Percentiles rank a stretch among this genome's conserved stretches.
These are phyloP conservation scores for Neocucurbitaria cava DNA, from an alignment of 2,329 filamentous ascomycete species.

Conservation along the genomic window DNA sequence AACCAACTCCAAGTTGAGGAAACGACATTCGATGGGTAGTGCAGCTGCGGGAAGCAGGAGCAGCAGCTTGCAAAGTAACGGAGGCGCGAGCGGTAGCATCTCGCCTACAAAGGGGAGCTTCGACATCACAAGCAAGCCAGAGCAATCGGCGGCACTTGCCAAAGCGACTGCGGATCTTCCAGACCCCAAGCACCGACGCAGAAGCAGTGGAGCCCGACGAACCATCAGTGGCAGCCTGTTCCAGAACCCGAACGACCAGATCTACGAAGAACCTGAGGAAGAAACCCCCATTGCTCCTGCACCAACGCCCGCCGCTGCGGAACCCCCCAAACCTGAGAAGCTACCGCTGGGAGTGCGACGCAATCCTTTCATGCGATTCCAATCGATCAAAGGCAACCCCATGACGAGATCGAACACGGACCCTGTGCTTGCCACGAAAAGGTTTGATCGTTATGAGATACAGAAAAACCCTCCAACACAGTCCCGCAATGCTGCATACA, in stretches of 20 bases:
- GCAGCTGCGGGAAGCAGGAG: slow-evolving; percentile 38
- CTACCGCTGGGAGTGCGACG: slow-evolving; percentile 63
- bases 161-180: slow-evolving; percentile 37
- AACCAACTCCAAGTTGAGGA: slow-evolving; percentile 41
- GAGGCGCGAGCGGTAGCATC: slow-evolving; percentile 37
- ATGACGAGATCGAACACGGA: slow-evolving; percentile 55
- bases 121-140: slow-evolving; percentile 8
- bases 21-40: slow-evolving; percentile 48
- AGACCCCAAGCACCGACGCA: slow-evolving; percentile 52
- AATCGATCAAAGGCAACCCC: slow-evolving; percentile 58
- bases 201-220: slow-evolving; percentile 71
- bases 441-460: slow-evolving; percentile 70
- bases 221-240: slow-evolving; percentile 76
- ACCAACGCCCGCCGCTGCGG: slow-evolving; percentile 36
- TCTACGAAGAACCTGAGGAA: slow-evolving; percentile 85
- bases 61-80: slow-evolving; percentile 49
- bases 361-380: slow-evolving; percentile 70
- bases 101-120: slow-evolving; percentile 33
- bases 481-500: slow-evolving; percentile 82
- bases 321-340: slow-evolving; percentile 42
- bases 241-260: slow-evolving; percentile 74
- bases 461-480: slow-evolving; percentile 84
- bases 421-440: slow-evolving; percentile 52
- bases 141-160: slow-evolving; percentile 45
- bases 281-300: slow-evolving; percentile 33